Evolutionary conservation across 345 rosid genomes (phyloP).

Genomic region (Litchi chinensis): DNA sequence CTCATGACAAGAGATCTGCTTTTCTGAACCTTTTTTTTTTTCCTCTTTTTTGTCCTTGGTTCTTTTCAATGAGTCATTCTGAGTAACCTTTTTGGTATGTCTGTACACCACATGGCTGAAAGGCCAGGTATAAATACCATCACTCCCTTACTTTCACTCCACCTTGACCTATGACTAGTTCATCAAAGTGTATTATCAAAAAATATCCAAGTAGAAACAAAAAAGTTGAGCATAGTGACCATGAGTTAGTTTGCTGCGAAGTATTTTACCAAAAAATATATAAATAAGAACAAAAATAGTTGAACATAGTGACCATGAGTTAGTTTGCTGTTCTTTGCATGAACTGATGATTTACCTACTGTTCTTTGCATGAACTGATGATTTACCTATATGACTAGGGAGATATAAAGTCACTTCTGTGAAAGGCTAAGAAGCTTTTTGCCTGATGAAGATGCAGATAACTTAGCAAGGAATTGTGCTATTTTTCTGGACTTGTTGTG

Average conservation of each 20-base stretch:
- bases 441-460: neutral
- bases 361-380: no score
- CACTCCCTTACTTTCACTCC: no score
- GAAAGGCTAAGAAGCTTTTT: neutral
- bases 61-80: neutral
- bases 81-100: neutral
- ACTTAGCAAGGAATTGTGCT: neutral
- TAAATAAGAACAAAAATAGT: neutral
- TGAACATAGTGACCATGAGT: neutral
- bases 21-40: neutral
- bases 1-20: neutral
- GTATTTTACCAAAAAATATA: neutral
- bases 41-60: neutral
- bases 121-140: neutral
- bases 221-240: neutral
- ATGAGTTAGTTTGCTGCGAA: neutral
- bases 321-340: neutral
- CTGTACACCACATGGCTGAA: neutral
- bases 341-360: no score
- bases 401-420: conserved; percentile 4
- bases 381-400: conserved; percentile 2
- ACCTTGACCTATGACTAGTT: neutral
- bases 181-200: neutral
- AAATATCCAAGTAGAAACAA: neutral
- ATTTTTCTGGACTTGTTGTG: neutral